A percentile compares a stretch with the other conserved stretches of the same genome.
Evolutionary conservation across 2,329 filamentous ascomycete genomes (phyloP).

Genomic region (Aurifilum marmelostoma): DNA sequence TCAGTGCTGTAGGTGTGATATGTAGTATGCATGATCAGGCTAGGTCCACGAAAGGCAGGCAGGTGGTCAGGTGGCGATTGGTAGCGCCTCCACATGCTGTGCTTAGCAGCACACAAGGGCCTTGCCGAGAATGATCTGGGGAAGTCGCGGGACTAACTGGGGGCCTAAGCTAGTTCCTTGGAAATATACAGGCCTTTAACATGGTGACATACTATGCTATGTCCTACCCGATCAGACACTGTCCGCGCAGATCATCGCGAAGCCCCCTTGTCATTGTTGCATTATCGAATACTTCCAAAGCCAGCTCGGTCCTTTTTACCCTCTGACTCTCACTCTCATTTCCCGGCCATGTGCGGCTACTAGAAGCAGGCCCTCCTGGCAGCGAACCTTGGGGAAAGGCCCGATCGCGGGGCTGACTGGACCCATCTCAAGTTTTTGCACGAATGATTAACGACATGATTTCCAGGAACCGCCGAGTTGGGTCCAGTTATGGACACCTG

Average conservation of each 20-base stretch:
- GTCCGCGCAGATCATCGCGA: neutral
- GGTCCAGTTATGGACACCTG: neutral
- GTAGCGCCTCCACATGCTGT: neutral
- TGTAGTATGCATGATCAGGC: neutral
- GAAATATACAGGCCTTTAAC: neutral
- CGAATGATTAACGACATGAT: neutral
- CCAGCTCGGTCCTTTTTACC: constrained; percentile 1
- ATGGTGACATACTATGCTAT: neutral
- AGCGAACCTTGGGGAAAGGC: neutral
- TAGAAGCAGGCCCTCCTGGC: neutral
- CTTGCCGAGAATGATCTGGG: neutral
- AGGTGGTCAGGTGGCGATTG: neutral
- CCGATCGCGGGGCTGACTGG: neutral
- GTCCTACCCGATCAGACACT: neutral
- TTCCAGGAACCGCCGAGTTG: neutral
- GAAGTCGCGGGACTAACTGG: neutral
- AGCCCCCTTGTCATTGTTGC: neutral
- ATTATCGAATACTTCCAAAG: neutral
- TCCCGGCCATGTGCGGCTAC: neutral
- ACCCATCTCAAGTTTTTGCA: neutral
- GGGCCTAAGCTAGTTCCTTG: neutral
- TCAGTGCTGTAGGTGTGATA: neutral
- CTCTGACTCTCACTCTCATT: neutral
- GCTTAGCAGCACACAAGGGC: neutral
- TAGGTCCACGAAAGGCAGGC: neutral